Base-by-base conservation (phyloP, 768 basidiomycete genomes). In the Boletus barrowsii region DNA sequence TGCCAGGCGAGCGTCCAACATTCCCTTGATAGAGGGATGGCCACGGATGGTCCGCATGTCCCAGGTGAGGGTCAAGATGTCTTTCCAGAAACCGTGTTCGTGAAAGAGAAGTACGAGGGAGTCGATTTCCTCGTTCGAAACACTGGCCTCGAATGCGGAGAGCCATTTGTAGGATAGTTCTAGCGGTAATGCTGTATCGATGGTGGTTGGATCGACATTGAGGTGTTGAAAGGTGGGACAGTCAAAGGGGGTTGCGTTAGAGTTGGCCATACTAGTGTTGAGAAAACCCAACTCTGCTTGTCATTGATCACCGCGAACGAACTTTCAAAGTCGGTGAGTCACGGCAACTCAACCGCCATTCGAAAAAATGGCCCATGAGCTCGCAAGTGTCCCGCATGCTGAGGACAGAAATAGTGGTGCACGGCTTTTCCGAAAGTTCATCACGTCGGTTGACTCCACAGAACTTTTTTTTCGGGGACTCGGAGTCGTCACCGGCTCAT, bases 11-110 rank as follows among this genome's bases (percentile, higher is more conserved):
- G 75, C 74, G 1, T 55, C 55, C 39, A 79, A 65, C 55, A 78
- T 69, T 13, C 57, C 51, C 15, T 47, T 66, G 61, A 83, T 75
- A 18, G 69, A 59, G 10, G 64, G 48, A 14, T 59, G 59, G 1
- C 76, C 77, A 3, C 68, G 65, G 58, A 83, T 75, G 2, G 79
- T 79, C 8, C 79, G 75, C 57, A 85, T 75, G 60, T 79, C 73
- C 75, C 78, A 82, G 1, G 84, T 83, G 41, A 83, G 65, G 2
- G 78, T 67, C 14, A 81, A 62, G 30, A 78, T 70, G 60, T 84
- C 83, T 20, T 79, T 72, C 83, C 82, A 83, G 53, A 75, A 70
- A 1, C 65, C 65, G 18, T 49, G 43, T 30, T 60, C 54, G 39
- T 63, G 63, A 35, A 69, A 71, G 24, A 64, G 56, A 20, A 24